Evolutionary conservation across 2,329 filamentous ascomycete genomes (phyloP).

Genomic region (Colletotrichum viniferum): DNA sequence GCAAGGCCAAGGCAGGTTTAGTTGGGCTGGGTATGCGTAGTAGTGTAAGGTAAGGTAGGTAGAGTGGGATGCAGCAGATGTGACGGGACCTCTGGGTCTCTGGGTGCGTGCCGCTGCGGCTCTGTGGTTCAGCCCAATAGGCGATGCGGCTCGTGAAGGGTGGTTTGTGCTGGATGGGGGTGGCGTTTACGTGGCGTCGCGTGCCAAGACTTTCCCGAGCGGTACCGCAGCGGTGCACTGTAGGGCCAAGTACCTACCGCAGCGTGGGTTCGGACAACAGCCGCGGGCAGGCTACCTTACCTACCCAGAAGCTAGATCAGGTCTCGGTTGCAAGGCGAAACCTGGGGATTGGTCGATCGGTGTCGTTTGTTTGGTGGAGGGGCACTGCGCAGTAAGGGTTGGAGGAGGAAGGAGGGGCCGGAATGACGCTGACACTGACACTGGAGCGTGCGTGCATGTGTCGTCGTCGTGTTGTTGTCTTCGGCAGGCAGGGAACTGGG

Average conservation of each 20-base stretch:
- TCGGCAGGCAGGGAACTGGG: not conserved
- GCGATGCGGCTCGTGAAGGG: slow-evolving; percentile 1
- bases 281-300: not conserved
- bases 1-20: not conserved
- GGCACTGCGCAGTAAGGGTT: not conserved
- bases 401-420: not conserved
- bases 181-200: slow-evolving; percentile 18
- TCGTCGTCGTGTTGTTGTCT: not conserved
- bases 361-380: not conserved
- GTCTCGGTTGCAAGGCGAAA: not conserved
- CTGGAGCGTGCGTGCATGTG: not conserved
- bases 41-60: not conserved
- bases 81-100: not conserved
- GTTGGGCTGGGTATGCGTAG: not conserved
- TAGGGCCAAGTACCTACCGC: not conserved
- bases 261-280: slow-evolving; percentile 1
- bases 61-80: not conserved
- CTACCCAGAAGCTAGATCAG: not conserved
- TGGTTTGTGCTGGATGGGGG: not conserved
- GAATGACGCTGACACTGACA: not conserved
- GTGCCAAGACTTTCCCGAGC: not conserved
- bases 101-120: not conserved
- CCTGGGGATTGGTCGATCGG: not conserved
- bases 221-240: not conserved
- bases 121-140: not conserved